phyloP scores from a whole-genome alignment of 169 alveolate species.

The Eimeria mitis region DNA sequence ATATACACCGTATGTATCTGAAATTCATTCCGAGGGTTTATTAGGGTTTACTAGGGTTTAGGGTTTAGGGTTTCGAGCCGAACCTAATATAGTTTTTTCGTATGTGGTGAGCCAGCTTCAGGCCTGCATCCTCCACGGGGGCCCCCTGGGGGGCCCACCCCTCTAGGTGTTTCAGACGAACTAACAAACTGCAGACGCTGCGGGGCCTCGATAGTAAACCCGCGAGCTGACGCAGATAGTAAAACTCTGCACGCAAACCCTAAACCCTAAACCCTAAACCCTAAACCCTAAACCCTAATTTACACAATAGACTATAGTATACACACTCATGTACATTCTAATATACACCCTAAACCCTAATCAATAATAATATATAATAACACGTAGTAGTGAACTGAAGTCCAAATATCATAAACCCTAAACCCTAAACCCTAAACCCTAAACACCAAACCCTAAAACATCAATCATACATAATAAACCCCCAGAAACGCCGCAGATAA shows the following conservation, averaged over 20 bases:
- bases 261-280: constrained; percentile 44
- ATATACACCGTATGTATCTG: not conserved
- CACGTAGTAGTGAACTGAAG: not conserved
- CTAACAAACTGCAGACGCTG: not conserved
- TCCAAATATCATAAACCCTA: not conserved
- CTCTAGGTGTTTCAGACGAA: constrained; percentile 23
- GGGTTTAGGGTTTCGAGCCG: constrained; percentile 49
- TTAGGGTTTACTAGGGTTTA: constrained; percentile 12
- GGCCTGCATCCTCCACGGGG: constrained; percentile 79
- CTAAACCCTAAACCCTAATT: constrained; percentile 26
- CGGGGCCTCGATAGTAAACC: not conserved
- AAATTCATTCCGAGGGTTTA: not conserved
- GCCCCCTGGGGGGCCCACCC: constrained; percentile 76
- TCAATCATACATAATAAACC: not conserved
- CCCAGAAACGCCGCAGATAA: not conserved
- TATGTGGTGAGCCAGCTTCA: constrained; percentile 74
- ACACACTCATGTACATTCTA: not conserved
- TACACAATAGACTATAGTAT: no score
- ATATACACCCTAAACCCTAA: not conserved
- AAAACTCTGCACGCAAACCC: constrained; percentile 18
- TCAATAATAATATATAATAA: no score
- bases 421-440: constrained; percentile 17
- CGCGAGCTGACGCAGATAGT: constrained; percentile 74
- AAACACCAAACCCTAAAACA: not conserved
- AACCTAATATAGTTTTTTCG: constrained; percentile 66